Conservation (phyloP, 352 stramenopile genomes). For the Phytophthora sp. region DNA sequence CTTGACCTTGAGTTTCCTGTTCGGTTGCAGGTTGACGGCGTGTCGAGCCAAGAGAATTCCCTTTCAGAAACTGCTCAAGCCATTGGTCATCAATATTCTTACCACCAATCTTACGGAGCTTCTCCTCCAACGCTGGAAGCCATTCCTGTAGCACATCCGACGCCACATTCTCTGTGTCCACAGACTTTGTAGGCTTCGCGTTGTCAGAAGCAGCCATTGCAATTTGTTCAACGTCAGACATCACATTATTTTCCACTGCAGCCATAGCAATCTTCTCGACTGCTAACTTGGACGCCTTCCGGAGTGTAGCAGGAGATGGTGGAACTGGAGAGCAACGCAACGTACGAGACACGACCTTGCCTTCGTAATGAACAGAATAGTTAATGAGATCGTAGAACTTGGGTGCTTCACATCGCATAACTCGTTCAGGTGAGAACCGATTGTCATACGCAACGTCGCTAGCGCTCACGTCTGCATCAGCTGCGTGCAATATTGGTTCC, state of each 20-base stretch:
- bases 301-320: constrained; percentile 18
- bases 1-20: constrained; percentile 20
- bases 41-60: constrained; percentile 4
- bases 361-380: constrained; percentile 71
- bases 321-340: constrained; percentile 37
- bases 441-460: constrained; percentile 21
- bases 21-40: constrained; percentile 10
- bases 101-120: constrained; percentile 39
- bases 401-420: constrained; percentile 44
- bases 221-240: constrained; percentile 13
- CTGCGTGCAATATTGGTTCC: constrained; percentile 46
- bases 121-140: constrained; percentile 56
- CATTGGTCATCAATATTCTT: constrained; percentile 28
- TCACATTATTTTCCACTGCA: neutral
- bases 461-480: constrained; percentile 15
- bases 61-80: constrained; percentile 39
- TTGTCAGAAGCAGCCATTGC: constrained; percentile 18
- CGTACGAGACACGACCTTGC: constrained; percentile 52
- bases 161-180: constrained; percentile 17
- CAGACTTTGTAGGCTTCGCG: constrained; percentile 18
- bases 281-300: constrained; percentile 25
- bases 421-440: constrained; percentile 24
- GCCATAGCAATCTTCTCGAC: constrained; percentile 12
- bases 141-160: constrained; percentile 48
- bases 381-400: constrained; percentile 61